Base-by-base conservation (phyloP, 108 stramenopile species). In the Skeletonema grethae region DNA sequence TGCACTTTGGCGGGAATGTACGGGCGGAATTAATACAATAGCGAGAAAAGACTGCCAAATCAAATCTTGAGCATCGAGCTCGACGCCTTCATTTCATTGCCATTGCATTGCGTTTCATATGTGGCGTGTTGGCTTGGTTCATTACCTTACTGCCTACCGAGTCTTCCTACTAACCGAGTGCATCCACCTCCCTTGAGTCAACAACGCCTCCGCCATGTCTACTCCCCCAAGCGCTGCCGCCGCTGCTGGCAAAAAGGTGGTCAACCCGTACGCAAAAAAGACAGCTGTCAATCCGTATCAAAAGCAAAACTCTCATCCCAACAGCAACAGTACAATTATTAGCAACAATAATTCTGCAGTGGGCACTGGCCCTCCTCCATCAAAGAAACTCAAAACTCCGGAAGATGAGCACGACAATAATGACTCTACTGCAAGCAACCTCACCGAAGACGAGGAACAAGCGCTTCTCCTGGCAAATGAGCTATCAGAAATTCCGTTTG, bases 401-500 rank as follows among this genome's bases (percentile, higher is more conserved):
- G 50, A 53, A 53, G 50, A 53, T 22, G 22, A 53, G 0, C 20
- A 53, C 1, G 50, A 53, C 9, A 22, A 53, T 53, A 20, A 7
- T 7, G 18, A 24, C 22, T 53, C 50, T 53, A 7, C 50, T 24
- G 22, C 50, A 7, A 22, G 7, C 9, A 18, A 1, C 9, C 50
- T 53, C 1, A 53, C 50, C 45, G 46, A 31, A 25, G 69, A 65
- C 35, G 29, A 20, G 20, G 61, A 34, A 50, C 25, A 50, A 46
- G 24, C 34, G 24, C 41, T 46, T 24, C 29, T 83, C 35, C 41
- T 64, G 13, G 63, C 59, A 45, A 61, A 46, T 60, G 69, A 72
- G 24, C 62, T 62, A 1, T 55, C 50, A 22, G 53, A 28, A 5
- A 39, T 72, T 11, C 50, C 76, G 5, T n/a, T 25, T 5, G 50